These are phyloP conservation scores for Tricholoma matsutake DNA, from an alignment of 768 basidiomycete genomes.

Conservation along the genomic window DNA sequence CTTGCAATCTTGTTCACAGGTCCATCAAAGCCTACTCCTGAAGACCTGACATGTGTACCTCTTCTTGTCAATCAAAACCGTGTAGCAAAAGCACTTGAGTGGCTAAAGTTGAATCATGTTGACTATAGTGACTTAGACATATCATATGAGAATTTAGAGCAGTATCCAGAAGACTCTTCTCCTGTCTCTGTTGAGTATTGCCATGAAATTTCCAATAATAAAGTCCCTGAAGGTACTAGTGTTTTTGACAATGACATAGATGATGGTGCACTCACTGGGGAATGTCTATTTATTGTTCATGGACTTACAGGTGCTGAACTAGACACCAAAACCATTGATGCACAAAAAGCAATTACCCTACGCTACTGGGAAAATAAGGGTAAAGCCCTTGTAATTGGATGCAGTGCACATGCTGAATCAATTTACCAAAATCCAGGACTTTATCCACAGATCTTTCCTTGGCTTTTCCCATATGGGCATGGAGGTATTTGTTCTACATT, in stretches of 20 bases:
- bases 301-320: slow-evolving; percentile 26
- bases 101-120: slow-evolving; percentile 32
- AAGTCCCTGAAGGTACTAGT: slow-evolving; percentile 12
- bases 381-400: slow-evolving; percentile 20
- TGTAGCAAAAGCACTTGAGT: slow-evolving; percentile 26
- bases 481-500: too few species aligned
- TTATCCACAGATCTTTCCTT: slow-evolving; percentile 36
- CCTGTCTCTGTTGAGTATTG: slow-evolving; percentile 23
- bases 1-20: slow-evolving; percentile 26
- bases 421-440: slow-evolving; percentile 29
- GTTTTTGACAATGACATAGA: slow-evolving; percentile 22
- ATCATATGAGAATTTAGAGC: slow-evolving; percentile 18
- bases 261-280: slow-evolving; percentile 21
- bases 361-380: slow-evolving; percentile 14
- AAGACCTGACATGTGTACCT: slow-evolving; percentile 25
- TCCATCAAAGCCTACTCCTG: slow-evolving; percentile 9
- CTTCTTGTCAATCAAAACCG: slow-evolving; percentile 25
- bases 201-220: slow-evolving; percentile 13
- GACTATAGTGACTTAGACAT: slow-evolving; percentile 30
- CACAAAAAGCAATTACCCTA: slow-evolving; percentile 18
- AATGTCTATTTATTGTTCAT: slow-evolving; percentile 35
- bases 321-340: slow-evolving; percentile 10
- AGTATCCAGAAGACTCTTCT: slow-evolving; percentile 18
- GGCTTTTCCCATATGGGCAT: slow-evolving; percentile 41
- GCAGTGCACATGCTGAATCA: slow-evolving; percentile 13